phyloP scores from a whole-genome alignment of 257 asterid species.

The Jaltomata sinuosa region DNA sequence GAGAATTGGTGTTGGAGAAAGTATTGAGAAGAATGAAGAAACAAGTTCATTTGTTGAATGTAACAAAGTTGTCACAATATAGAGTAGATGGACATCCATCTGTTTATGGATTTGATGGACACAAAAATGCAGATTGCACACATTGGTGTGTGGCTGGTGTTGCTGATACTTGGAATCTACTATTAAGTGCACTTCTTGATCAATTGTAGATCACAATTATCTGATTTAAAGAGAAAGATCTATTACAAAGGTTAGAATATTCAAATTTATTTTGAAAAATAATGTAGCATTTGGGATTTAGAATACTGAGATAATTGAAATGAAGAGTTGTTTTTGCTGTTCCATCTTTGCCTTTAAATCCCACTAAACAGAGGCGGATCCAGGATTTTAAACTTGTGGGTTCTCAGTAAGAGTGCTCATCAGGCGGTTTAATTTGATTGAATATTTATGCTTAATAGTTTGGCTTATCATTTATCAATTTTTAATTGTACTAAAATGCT shows the following conservation, averaged over 20 bases:
- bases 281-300: neutral
- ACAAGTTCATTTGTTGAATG: conserved; percentile 21
- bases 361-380: no score
- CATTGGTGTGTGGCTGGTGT: conserved; percentile 50
- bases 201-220: neutral
- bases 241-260: neutral
- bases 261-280: neutral
- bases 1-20: conserved; percentile 13
- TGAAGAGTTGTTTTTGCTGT: neutral
- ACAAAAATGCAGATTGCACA: conserved; percentile 24
- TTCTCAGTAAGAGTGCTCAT: no score
- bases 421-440: no score
- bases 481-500: no score
- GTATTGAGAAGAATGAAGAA: conserved; percentile 7
- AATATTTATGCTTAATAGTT: no score
- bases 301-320: neutral
- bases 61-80: conserved; percentile 18
- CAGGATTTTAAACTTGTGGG: no score
- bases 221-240: neutral
- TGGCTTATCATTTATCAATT: no score
- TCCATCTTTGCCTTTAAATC: neutral
- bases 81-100: conserved; percentile 47
- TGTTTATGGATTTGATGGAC: conserved; percentile 19
- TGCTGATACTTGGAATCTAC: conserved; percentile 41
- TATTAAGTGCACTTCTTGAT: conserved; percentile 15